Evolutionary conservation across 2,329 filamentous ascomycete genomes (phyloP).

Genomic region (Acrocalymma vagum): DNA sequence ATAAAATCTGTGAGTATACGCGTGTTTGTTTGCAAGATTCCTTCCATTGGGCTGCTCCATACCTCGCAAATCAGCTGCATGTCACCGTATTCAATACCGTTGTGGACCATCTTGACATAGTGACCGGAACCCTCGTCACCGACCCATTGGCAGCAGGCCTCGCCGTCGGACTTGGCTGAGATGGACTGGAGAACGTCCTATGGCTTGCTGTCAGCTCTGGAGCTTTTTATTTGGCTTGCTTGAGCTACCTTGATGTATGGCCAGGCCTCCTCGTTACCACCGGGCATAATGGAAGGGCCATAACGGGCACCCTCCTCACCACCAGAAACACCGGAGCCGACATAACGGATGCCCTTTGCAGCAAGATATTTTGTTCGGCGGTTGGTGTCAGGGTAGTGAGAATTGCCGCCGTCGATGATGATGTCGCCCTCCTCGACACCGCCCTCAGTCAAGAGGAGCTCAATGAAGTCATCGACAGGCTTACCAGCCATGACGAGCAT

Average conservation of each 20-base stretch:
- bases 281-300: conserved; percentile 97
- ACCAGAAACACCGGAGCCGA: conserved; percentile 96
- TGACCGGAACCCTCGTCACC: conserved; percentile 99
- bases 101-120: conserved; percentile 99
- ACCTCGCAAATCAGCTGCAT: conserved; percentile 99
- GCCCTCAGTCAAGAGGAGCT: conserved; percentile 75
- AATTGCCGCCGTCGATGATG: conserved; percentile 99
- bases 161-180: conserved; percentile 94
- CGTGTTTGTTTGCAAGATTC: too few species aligned
- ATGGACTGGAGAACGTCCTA: conserved; percentile 96
- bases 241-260: conserved; percentile 80
- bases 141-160: conserved; percentile 99
- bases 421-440: conserved; percentile 74
- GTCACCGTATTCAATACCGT: conserved; percentile 99
- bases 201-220: conserved; percentile 25
- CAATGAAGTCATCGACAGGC: conserved; percentile 98
- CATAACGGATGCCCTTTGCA: conserved; percentile 90
- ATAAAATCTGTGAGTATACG: conserved; percentile 28
- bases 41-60: conserved; percentile 20
- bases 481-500: conserved; percentile 98
- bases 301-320: conserved; percentile 99
- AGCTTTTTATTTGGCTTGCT: background rate
- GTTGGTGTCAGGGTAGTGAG: conserved; percentile 99
- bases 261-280: conserved; percentile 98
- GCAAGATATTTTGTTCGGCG: conserved; percentile 90